Percentiles rank a stretch among this genome's conserved stretches.
Conservation (phyloP, 148 eudicot genomes). For the Silene latifolia region DNA sequence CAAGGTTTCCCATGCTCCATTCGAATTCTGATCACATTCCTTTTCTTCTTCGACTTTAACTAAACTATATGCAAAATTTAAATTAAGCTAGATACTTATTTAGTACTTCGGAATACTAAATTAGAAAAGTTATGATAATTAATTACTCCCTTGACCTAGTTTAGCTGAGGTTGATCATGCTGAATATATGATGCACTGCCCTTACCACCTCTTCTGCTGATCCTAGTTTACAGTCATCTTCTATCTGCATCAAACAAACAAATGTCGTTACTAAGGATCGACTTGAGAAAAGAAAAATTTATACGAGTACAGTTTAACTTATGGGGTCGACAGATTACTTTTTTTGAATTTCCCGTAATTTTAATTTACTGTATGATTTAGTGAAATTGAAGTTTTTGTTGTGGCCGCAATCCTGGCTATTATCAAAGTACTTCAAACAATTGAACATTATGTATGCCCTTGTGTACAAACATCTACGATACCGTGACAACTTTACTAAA, state of each 20-base stretch:
- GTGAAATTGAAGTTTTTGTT: too few relatives aligned
- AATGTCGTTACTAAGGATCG: not conserved
- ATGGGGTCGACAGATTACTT: too few relatives aligned
- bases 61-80: not conserved
- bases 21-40: not conserved
- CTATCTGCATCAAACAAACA: conserved; percentile 35
- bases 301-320: not conserved
- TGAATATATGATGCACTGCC: conserved; percentile 49
- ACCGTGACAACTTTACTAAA: not conserved
- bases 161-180: conserved; percentile 31
- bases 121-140: not conserved
- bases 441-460: not conserved
- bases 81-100: not conserved
- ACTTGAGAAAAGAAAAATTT: not conserved
- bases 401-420: too few relatives aligned
- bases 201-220: conserved; percentile 46
- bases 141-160: conserved; percentile 12
- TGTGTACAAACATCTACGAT: not conserved
- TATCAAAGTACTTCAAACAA: not conserved
- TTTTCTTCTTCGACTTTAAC: not conserved
- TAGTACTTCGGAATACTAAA: not conserved
- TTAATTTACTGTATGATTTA: too few relatives aligned
- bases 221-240: conserved; percentile 48
- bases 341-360: not conserved
- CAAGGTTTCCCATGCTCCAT: not conserved